Base-by-base conservation (phyloP, 495 filamentous ascomycete genomes). In the Podospora pseudopauciseta region DNA sequence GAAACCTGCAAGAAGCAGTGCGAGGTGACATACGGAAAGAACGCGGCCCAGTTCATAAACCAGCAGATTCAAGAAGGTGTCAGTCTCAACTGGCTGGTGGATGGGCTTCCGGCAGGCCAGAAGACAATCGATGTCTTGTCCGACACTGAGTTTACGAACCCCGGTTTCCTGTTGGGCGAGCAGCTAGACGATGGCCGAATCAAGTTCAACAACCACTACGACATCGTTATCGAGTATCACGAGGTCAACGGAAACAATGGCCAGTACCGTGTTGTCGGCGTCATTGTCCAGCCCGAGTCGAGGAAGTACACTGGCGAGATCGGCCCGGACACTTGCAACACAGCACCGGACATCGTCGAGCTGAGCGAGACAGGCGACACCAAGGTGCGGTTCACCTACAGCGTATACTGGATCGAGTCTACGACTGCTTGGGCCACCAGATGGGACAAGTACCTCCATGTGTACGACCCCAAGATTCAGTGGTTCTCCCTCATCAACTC, bases 401-500 rank as follows among this genome's bases (percentile, higher is more conserved):
- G 89, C 74, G 92, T 98, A 15, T 90, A 87, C 76, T 99, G 95
- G 95, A 82, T 80, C 30, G 84, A 85, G 56, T 96, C 92, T 2
- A 64, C 80, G 0, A 97, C 93, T 2, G 89, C 89, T 0, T 99
- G 96, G 91, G 95, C 95, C 34, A 98, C 96, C 19, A 86, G 95
- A 67, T 97, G 94, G 94, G 95, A 99, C 81, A 96, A 95, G 77
- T 99, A 97, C 75, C 84, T 98, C 28, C 93, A 97, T 73, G 94
- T 98, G 23, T 93, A 91, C 71, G 92, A 97, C 79, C 93, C 95
- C 55, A 92, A 91, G 80, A 98, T 99, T 73, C 95, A 98, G 77
- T 99, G 95, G 95, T 95, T 97, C 79, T 97, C 92, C 13, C 86
- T 99, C 53, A 89, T 97, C 83, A 97, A 95, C 78, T 96, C 94